Conservation (phyloP, 78 protist genomes). For the Dictyostelium purpureum region DNA sequence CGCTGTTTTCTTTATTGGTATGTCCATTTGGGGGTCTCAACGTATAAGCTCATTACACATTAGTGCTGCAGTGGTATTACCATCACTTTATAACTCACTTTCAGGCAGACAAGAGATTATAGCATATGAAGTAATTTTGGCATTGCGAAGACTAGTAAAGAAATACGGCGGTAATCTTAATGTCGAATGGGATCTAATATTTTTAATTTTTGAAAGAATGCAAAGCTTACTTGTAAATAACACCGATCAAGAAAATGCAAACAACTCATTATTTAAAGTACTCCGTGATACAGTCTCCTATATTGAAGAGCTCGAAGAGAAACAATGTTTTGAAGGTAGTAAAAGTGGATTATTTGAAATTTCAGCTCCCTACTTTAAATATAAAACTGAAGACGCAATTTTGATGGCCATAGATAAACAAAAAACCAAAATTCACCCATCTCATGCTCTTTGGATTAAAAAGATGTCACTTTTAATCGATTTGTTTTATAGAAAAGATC, state of each 20-base stretch:
- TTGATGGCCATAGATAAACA: constrained; percentile 8
- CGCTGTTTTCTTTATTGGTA: constrained; percentile 78
- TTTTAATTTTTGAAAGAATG: constrained; percentile 42
- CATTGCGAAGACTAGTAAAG: constrained; percentile 63
- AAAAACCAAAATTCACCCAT: constrained; percentile 24
- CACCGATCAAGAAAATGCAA: background rate
- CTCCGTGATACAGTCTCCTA: constrained; percentile 40
- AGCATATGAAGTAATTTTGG: constrained; percentile 73
- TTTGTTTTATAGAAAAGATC: constrained; percentile 25
- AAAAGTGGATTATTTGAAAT: background rate
- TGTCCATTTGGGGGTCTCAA: constrained; percentile 85
- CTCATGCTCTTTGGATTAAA: constrained; percentile 63
- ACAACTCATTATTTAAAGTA: constrained; percentile 37
- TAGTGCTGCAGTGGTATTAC: constrained; percentile 36
- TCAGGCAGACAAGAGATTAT: constrained; percentile 62
- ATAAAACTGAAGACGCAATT: constrained; percentile 35
- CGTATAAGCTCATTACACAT: constrained; percentile 30
- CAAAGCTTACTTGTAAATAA: background rate
- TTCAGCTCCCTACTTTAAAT: constrained; percentile 19
- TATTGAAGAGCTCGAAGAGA: constrained; percentile 49
- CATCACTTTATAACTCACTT: constrained; percentile 61
- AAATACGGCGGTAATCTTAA: constrained; percentile 63
- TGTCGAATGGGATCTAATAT: constrained; percentile 78
- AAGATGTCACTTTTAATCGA: constrained; percentile 11
- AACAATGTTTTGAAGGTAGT: constrained; percentile 37